Evolutionary conservation across 2,329 filamentous ascomycete genomes (phyloP), one percentile per base, ranked within the genome.

Genomic region (Colletotrichum neosansevieriae): DNA sequence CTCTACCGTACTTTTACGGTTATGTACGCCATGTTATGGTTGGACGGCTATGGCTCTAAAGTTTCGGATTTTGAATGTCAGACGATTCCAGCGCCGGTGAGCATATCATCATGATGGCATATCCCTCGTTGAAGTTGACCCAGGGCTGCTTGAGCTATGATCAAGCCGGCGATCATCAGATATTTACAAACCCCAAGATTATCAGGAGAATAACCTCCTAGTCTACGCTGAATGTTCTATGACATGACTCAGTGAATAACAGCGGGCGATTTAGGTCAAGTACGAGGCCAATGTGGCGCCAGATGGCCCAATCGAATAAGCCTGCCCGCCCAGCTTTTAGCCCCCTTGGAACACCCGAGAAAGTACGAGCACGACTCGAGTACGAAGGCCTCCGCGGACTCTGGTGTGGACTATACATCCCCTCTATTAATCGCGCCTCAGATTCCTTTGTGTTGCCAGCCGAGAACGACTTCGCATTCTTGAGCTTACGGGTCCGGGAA

Each of bases 301-400:
- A 21, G 36, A 24, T 13, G 32, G 47, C 53, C 65, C 61, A 68
- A 68, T 65, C 56, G 49, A 58, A 54, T 54, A 42, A 58, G 44
- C 29, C 38, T 53, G 21, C 21, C 21, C 21, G 38, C 42, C 32
- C 40, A 49, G 56, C 36, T 21, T 34, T 21, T 34, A 54, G 58
- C 60, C 3, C 60, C 60, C 65, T 38, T 59, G 17, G 15, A 45
- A 50, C 11, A 65, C 42, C 54, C 61, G 65, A 59, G 45, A 21
- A 54, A 65, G 54, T 68, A 42, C 54, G 65, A 68, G 42, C 65
- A 68, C 61, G 56, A 65, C 15, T 2, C 12, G 4, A 44, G 40
- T 65, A 44, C 65, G 61, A 68, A 49, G 62, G 61, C 32, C 47
- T 68, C 65, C 65, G 61, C 65, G 65, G 54, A 40, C 21, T 3